Evolutionary conservation across 768 basidiomycete species (phyloP), one percentile per base, ranked within the genome.

Genomic region (Tricholoma bakamatsutake): DNA sequence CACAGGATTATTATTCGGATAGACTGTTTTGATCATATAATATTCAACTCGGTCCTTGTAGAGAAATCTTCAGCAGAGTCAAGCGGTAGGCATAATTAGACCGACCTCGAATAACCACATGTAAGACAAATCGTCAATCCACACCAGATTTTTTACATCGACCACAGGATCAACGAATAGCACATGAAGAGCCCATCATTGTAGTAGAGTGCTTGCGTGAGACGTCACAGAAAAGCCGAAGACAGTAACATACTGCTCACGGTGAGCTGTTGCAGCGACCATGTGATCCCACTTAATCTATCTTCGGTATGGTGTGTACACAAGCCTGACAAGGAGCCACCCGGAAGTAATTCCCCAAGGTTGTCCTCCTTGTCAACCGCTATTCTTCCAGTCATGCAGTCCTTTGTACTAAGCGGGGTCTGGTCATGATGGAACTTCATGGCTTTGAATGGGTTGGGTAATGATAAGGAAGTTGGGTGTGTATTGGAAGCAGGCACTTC

Each of bases 401-500:
- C 30, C 45, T 56, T 57, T 54, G 69, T 61, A 31, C 64, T 37
- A 15, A 59, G 15, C 53, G 61, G 43, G 2, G 80, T 50, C 52
- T 75, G 72, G 30, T 87, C 85, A 0, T 73, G 62, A n/a, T 65
- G 73, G 27, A 70, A 70, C 53, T 74, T 73, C 12, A 81, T 73
- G 1, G 75, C 70, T 64, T 83, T 90, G 73, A 90, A 84, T 3
- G 83, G 78, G 57, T 83, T 86, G 6, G 76, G 73, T n/a, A 82
- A 65, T 0, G 76, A 73, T 13, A 82, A 65, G 9, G 72, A 59
- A 27, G 64, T 64, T 39, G 58, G 59, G 37, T 70, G 63, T 46
- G 72, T 62, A 24, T 75, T 71, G 17, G 67, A 50, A 27, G 63
- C 55, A 50, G 50, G 53, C 5, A 49, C 56, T 12, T 67, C 68